Evolutionary conservation across 2,329 filamentous ascomycete genomes (phyloP), one percentile per base, ranked within the genome.

Genomic region (Arthrobotrys iridis): DNA sequence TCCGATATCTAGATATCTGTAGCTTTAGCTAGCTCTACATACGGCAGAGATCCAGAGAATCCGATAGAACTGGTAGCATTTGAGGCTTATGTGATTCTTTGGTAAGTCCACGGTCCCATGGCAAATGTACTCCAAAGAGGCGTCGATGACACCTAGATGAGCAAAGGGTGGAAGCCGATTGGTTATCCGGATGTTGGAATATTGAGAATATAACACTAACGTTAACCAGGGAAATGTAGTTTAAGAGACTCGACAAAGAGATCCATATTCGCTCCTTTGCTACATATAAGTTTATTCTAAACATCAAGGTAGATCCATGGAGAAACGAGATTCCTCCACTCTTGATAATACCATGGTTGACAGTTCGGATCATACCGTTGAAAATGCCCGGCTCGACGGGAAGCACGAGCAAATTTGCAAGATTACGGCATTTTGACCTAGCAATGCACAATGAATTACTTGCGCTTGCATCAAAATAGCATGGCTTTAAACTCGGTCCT

Each of bases 41-140:
- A 33, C 65, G 65, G 65, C 52, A 70, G 43, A 50, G 43, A 60
- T 52, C 55, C 24, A 62, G 52, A 62, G 62, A 22, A 70, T 70
- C 65, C 65, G 65, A 59, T 22, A 37, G 24, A 45, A 46, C 40
- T 35, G 22, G 10, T n/a, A 28, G 41, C 48, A 7, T 24, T 13
- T 45, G 7, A 50, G 60, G 20, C 33, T 52, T 52, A 60, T 68
- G 52, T 20, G 41, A 60, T 60, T 59, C 7, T 50, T 50, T 48
- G 40, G 33, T 28, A 52, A 58, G 40, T 50, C 26, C 41, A 50
- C 10, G 5, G 11, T 20, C 37, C 15, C 40, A 35, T 10, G 30
- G 30, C 13, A 48, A 24, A 24, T 2, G 30, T 26, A 7, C 22
- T 8, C 8, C 18, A 45, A 33, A 28, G 13, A 52, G 28, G 35